phyloP scores from a whole-genome alignment of 2,329 filamentous ascomycete genomes.

The Cadophora luteo-olivacea region DNA sequence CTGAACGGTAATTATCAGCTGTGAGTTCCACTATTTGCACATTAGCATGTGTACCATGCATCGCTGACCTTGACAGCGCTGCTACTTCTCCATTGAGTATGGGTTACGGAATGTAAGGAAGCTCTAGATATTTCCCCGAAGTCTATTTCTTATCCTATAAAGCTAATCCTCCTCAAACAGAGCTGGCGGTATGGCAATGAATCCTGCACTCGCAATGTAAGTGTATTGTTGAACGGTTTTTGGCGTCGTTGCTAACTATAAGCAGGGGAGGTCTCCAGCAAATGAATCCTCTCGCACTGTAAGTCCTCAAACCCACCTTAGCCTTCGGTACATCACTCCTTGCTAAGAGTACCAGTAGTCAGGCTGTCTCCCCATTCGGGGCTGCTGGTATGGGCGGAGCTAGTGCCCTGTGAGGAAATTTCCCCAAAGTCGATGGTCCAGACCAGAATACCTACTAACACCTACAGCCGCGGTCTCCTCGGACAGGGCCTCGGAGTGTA shows the following conservation, averaged over 20 bases:
- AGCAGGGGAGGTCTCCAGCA: background rate
- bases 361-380: background rate
- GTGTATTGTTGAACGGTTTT: background rate
- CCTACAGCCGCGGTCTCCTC: background rate
- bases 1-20: background rate
- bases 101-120: background rate
- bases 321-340: background rate
- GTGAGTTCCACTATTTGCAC: background rate
- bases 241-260: background rate
- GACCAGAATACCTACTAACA: background rate
- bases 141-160: background rate
- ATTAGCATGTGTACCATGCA: background rate
- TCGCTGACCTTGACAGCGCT: background rate
- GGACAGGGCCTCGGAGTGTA: background rate
- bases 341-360: background rate
- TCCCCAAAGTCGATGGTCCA: no score
- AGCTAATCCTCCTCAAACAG: background rate
- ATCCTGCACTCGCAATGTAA: background rate
- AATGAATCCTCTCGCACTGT: conserved; percentile 7
- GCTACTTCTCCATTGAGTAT: background rate
- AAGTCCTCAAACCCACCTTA: background rate
- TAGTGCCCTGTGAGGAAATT: background rate
- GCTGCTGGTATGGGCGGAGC: background rate
- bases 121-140: background rate
- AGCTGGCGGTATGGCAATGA: background rate